phyloP scores from a whole-genome alignment of 768 basidiomycete species.

The Suillus brevipes region DNA sequence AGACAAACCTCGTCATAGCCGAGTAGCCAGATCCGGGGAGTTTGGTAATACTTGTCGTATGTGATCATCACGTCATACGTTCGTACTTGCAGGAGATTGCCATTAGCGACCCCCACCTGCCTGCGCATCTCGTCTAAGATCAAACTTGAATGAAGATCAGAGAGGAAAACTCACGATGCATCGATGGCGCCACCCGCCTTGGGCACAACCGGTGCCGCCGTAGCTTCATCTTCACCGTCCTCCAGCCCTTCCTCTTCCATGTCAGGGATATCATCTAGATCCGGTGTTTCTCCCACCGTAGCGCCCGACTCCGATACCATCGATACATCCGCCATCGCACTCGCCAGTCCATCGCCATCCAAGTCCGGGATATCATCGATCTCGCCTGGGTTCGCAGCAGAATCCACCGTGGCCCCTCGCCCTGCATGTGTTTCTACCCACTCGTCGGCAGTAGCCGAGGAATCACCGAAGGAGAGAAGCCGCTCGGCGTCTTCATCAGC shows the following conservation, averaged over 20 bases:
- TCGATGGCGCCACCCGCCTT: constrained; percentile 45
- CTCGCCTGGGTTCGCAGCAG: constrained; percentile 55
- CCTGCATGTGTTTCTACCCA: constrained; percentile 99
- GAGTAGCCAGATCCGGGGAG: constrained; percentile 95
- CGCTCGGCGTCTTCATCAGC: constrained; percentile 97
- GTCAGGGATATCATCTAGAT: constrained; percentile 97
- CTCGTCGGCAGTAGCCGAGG: constrained; percentile 69
- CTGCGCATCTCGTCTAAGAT: constrained; percentile 35
- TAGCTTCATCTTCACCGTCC: constrained; percentile 86
- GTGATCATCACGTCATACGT: constrained; percentile 99
- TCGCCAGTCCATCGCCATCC: constrained; percentile 53
- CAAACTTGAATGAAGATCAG: not conserved
- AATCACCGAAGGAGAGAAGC: constrained; percentile 78
- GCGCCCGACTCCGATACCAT: constrained; percentile 38
- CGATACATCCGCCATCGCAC: constrained; percentile 47
- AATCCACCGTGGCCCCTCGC: constrained; percentile 53
- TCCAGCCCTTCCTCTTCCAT: constrained; percentile 96
- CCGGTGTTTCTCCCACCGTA: constrained; percentile 64
- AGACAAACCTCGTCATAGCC: constrained; percentile 91
- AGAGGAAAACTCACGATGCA: constrained; percentile 43
- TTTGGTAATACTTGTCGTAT: constrained; percentile 99
- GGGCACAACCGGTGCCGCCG: constrained; percentile 66
- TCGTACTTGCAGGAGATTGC: constrained; percentile 90
- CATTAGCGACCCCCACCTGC: constrained; percentile 64
- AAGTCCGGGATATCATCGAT: constrained; percentile 90